Evolutionary conservation across 805 yeast species (phyloP).

Genomic region (Candida ovalis): DNA sequence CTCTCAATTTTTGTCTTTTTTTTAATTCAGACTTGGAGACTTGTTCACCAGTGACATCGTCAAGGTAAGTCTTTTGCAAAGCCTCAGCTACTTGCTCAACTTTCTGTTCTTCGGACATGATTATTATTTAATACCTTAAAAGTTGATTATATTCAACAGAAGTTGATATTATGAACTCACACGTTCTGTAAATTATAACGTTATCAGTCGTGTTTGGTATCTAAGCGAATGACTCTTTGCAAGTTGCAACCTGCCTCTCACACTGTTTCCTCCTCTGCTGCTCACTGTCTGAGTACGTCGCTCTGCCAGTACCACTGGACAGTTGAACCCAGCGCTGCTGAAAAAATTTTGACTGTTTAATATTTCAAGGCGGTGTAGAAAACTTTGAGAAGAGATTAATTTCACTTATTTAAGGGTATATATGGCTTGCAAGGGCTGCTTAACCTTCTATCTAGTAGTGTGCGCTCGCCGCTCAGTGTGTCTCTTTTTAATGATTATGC

Average conservation of each 20-base stretch:
- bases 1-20: constrained; percentile 89
- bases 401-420: too few species aligned
- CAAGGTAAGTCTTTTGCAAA: constrained; percentile 69
- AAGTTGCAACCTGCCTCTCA: background rate
- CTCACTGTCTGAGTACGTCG: too few species aligned
- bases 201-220: too few species aligned
- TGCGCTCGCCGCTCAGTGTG: too few species aligned
- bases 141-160: too few species aligned
- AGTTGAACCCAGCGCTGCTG: background rate
- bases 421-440: background rate
- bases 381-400: too few species aligned
- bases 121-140: background rate
- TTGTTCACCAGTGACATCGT: constrained; percentile 93
- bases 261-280: background rate
- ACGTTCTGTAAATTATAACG: too few species aligned
- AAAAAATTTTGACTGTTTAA: background rate
- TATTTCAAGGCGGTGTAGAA: background rate
- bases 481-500: background rate
- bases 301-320: too few species aligned
- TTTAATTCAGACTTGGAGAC: constrained; percentile 95
- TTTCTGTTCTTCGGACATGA: constrained; percentile 33
- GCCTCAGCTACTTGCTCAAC: constrained; percentile 65
- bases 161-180: too few species aligned
- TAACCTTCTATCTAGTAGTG: background rate
- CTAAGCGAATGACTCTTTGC: background rate